Conservation (phyloP, 164 flowering plant species). For the Taxillus chinensis region DNA sequence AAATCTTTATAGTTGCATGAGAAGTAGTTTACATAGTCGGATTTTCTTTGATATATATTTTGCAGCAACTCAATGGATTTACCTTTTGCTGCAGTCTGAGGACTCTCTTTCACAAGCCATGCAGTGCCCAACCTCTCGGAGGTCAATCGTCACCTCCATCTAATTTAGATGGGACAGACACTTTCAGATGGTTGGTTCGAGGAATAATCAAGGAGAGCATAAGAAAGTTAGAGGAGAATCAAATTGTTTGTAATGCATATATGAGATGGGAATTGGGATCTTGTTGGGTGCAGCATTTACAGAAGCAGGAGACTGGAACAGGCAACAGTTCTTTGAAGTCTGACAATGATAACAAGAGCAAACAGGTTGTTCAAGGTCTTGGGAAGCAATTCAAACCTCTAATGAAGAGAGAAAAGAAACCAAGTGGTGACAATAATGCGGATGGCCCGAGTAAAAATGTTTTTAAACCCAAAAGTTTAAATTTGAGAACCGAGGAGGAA, state of each 20-base stretch:
- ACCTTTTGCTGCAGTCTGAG: slow-evolving; percentile 56
- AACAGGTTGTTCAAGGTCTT: slow-evolving; percentile 62
- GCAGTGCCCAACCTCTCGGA: slow-evolving; percentile 21
- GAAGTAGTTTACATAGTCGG: not conserved
- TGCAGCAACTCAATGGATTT: not conserved
- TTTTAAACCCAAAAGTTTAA: slow-evolving; percentile 6
- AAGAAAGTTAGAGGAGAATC: slow-evolving; percentile 31
- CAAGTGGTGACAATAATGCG: slow-evolving; percentile 11
- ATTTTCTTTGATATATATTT: not conserved
- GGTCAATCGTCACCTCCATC: slow-evolving; percentile 20
- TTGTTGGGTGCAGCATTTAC: slow-evolving; percentile 82
- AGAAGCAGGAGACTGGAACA: slow-evolving; percentile 46
- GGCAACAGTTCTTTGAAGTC: slow-evolving; percentile 22
- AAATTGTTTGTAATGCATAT: slow-evolving; percentile 19
- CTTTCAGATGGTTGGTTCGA: slow-evolving; percentile 27
- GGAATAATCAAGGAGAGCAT: slow-evolving; percentile 50
- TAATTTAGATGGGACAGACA: slow-evolving; percentile 27
- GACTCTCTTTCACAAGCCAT: slow-evolving; percentile 44
- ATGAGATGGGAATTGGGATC: slow-evolving; percentile 94
- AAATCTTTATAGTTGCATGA: not conserved
- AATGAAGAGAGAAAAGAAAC: slow-evolving; percentile 59
- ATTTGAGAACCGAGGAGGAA: slow-evolving; percentile 7
- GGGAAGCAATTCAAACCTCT: slow-evolving; percentile 74
- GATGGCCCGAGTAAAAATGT: slow-evolving; percentile 21
- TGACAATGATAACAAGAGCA: slow-evolving; percentile 21